Evolutionary conservation across 2,329 filamentous ascomycete genomes (phyloP).

Genomic region (Dryadomyces quercus-mongolicae): DNA sequence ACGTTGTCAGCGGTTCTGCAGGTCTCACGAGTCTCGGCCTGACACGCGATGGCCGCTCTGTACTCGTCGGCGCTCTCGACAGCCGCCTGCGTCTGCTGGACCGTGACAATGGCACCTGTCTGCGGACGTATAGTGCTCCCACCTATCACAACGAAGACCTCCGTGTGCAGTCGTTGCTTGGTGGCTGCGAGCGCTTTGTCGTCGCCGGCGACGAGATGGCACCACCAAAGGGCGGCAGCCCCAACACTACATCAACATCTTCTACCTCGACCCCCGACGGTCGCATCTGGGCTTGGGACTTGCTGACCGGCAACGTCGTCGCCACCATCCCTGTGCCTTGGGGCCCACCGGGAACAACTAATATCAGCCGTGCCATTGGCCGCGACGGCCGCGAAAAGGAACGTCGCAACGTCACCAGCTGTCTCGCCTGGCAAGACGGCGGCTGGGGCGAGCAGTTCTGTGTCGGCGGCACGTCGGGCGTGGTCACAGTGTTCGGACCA

Average conservation of each 20-base stretch:
- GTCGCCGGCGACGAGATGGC: constrained; percentile 66
- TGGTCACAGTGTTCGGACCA: constrained; percentile 49
- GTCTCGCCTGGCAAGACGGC: constrained; percentile 48
- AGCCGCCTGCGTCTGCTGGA: constrained; percentile 72
- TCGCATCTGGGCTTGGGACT: constrained; percentile 69
- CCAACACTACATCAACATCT: constrained; percentile 2
- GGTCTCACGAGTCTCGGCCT: constrained; percentile 65
- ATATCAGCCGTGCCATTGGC: constrained; percentile 39
- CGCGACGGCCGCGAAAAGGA: constrained; percentile 49
- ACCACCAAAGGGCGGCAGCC: constrained; percentile 13
- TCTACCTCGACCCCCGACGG: constrained; percentile 34
- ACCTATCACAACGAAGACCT: constrained; percentile 53
- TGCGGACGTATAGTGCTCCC: constrained; percentile 50
- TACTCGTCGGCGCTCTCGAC: constrained; percentile 67
- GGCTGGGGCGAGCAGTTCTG: constrained; percentile 55
- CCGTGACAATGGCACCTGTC: constrained; percentile 56
- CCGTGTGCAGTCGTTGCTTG: constrained; percentile 64
- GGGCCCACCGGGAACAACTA: constrained; percentile 29
- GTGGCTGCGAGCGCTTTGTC: constrained; percentile 64
- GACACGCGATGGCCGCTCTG: constrained; percentile 59
- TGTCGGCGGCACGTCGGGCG: constrained; percentile 51
- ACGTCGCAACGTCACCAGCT: constrained; percentile 48
- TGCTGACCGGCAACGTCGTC: constrained; percentile 58
- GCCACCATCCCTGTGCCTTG: constrained; percentile 49
- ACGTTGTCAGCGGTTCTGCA: constrained; percentile 47